Conservation (phyloP, 208 protist genomes). For the Crithidia acanthocephali region DNA sequence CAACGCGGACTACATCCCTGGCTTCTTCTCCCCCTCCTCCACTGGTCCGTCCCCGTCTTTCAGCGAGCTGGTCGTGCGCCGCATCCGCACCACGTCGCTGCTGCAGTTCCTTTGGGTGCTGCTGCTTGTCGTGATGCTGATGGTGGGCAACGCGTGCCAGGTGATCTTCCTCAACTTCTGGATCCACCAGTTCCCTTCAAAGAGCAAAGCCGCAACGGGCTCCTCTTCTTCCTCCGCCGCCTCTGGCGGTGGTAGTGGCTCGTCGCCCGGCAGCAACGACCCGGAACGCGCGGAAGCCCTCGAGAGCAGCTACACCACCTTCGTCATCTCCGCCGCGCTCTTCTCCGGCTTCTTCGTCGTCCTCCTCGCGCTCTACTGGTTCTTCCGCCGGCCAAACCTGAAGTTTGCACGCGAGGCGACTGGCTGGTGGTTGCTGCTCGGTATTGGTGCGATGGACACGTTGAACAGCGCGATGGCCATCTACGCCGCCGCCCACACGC, state of each 20-base stretch:
- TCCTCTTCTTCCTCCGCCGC: slow-evolving; percentile 41
- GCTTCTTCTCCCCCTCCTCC: background rate
- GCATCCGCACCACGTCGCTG: slow-evolving; percentile 25
- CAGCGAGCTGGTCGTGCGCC: slow-evolving; percentile 15
- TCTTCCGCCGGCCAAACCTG: slow-evolving; percentile 57
- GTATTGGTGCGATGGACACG: slow-evolving; percentile 47
- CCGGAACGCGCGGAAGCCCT: slow-evolving; percentile 25
- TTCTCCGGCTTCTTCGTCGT: slow-evolving; percentile 77
- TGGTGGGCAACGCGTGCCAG: slow-evolving; percentile 75
- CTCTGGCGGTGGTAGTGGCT: too few relatives aligned
- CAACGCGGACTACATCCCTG: background rate
- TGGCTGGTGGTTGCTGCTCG: slow-evolving; percentile 43
- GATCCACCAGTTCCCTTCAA: slow-evolving; percentile 60
- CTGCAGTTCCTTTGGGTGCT: slow-evolving; percentile 45
- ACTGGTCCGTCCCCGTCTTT: slow-evolving; percentile 4
- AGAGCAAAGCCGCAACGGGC: slow-evolving; percentile 24
- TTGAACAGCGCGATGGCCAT: slow-evolving; percentile 59
- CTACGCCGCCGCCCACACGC: slow-evolving; percentile 64
- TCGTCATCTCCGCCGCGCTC: slow-evolving; percentile 64
- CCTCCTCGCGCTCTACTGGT: slow-evolving; percentile 47
- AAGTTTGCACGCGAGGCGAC: slow-evolving; percentile 36
- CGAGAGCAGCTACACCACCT: slow-evolving; percentile 81
- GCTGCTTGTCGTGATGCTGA: slow-evolving; percentile 56
- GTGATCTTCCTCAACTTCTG: slow-evolving; percentile 88
- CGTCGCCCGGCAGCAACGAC: background rate